Base-by-base conservation (phyloP, 805 yeast species). In the Brettanomyces nanus region DNA sequence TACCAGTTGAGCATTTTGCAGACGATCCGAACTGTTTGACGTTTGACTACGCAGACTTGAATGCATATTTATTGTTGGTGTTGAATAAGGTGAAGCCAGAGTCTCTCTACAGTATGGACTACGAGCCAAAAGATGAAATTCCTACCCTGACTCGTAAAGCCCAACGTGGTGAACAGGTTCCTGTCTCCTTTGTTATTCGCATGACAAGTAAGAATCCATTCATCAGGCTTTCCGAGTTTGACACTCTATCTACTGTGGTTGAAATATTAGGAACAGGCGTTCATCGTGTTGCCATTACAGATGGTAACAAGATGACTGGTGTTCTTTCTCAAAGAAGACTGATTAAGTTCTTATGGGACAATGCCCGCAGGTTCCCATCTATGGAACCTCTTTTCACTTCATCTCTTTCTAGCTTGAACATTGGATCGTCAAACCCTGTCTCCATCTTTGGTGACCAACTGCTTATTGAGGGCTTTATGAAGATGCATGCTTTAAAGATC, bases 231-330 rank as follows among this genome's bases (percentile, higher is more conserved):
- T 73, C 77, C 31, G 87, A 85, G 49, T 54, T 67, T 14, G 87
- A 81, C 39, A 73, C 78, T 17, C 64, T 90, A 37, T 69, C 80
- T 30, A 71, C 75, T 4, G 96, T 85, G 2, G 83, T 85, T 49
- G 94, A 86, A 58, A 77, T 84, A 10, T 66, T 90, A 44, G 97
- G 97, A n/a, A 75, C 84, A 28, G 98, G 98, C 17, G 95, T 89
- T 3, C 98, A 92, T 62, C 71, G 98, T 54, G 76, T 90, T 17
- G 95, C 97, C 9, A 84, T 89, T 39, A 59, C 63, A 14, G 69
- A 66, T 34, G 60, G 66, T 35, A 66, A 72, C 19, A 68, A 69
- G 42, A 77, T 89, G 35, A 76, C 82, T 3, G 97, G 97, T 41
- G 76, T 90, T 10, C 66, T 92, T 33, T 85, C 96, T 0, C 98